These are phyloP conservation scores for Mortierella sp. DNA, from an alignment of 371 early-diverging fungal genomes.

Conservation along the genomic window DNA sequence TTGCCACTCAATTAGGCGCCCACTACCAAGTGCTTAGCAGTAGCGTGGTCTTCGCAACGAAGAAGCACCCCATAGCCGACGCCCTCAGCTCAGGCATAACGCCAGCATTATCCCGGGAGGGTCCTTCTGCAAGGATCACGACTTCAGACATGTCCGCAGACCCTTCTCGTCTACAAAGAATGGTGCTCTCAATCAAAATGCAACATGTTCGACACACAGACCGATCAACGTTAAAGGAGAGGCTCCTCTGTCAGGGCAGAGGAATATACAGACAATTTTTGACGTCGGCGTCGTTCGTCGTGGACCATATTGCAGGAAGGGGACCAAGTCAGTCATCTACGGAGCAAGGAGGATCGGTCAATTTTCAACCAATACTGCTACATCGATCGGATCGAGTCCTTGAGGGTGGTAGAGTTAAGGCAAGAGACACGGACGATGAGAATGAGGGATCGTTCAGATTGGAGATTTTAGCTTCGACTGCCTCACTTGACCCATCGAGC, in stretches of 20 bases:
- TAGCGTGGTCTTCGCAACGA: constrained; percentile 17
- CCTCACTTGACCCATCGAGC: constrained; percentile 6
- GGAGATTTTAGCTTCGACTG: constrained; percentile 26
- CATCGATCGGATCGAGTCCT: constrained; percentile 16
- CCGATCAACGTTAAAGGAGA: neutral
- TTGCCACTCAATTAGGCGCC: neutral
- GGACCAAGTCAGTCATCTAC: neutral
- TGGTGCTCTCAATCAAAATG: constrained; percentile 39
- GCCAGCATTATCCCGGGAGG: constrained; percentile 26
- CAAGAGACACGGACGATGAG: neutral
- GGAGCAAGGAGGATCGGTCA: neutral
- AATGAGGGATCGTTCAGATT: constrained; percentile 12
- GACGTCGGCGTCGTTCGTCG: neutral
- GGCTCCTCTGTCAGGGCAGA: no score
- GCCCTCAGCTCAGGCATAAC: constrained; percentile 14
- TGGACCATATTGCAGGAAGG: constrained; percentile 2
- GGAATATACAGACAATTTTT: neutral
- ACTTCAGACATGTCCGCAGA: constrained; percentile 8
- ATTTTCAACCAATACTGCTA: constrained; percentile 17
- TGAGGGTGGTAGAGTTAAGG: constrained; percentile 18
- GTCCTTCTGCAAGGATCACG: constrained; percentile 1
- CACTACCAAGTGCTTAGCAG: constrained; percentile 19
- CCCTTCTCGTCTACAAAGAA: constrained; percentile 10
- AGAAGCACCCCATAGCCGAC: constrained; percentile 21
- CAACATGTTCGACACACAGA: constrained; percentile 24